Evolutionary conservation across 805 yeast genomes (phyloP), one percentile per base, ranked within the genome.

Genomic region (Saccharomycopsis lassenensis): DNA sequence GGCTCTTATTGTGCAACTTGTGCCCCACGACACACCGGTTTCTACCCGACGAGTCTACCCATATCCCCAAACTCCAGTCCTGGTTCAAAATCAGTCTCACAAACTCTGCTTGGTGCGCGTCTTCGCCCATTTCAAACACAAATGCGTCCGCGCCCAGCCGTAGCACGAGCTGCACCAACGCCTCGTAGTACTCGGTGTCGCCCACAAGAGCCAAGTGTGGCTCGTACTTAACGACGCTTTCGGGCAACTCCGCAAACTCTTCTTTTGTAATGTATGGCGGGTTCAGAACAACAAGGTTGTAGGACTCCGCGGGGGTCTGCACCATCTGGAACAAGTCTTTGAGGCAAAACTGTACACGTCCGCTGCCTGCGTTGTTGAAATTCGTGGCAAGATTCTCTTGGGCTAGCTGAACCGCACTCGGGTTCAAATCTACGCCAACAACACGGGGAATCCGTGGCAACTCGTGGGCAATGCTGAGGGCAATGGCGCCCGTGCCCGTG

Each of bases 401-500:
- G 0, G 85, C 67, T n/a, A 80, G 50, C 0, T 44, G 44, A 0
- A 77, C 40, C 0, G 94, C 87, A 2, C 48, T 47, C 0, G 48
- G 45, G 4, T 81, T 76, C 2, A 71, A 50, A 48, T 85, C 95
- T 2, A 74, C 52, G 0, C 75, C 86, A 3, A 41, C 41, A 2
- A 72, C 52, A 22, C 40, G 28, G 14, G 46, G 34, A 10, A 36
- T 27, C 3, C 39, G 39, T 2, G 47, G 42, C 7, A 59, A 29
- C 17, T 53, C 48, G 8, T 54, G 48, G 1, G 62, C 59, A 15
- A 82, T 40, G 3, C 69, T 49, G 20, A 85, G 56, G 0, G 85
- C 77, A 18, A 91, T 71, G 52, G 97, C 89, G 1, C 97, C 98
- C 0, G 89, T 63, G 0, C 96, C 96, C 0, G 94, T 71, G 46